phyloP scores from a whole-genome alignment of 305 asterid species.

The Fraxinus angustifolia region DNA sequence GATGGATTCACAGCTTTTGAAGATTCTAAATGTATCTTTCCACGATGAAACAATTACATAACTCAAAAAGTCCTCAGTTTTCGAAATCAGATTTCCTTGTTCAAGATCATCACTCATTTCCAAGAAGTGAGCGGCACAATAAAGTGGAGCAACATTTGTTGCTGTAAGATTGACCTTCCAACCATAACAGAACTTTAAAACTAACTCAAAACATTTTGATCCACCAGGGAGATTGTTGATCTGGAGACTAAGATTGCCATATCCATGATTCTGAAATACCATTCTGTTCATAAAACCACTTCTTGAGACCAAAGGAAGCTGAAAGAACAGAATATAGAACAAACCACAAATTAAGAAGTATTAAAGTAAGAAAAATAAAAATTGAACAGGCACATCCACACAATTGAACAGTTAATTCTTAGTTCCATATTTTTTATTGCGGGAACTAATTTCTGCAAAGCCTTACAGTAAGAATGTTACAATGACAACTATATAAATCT shows the following conservation, averaged over 20 bases:
- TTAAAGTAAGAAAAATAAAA: neutral
- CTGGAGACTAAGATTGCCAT: constrained; percentile 6
- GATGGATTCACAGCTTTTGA: constrained; percentile 33
- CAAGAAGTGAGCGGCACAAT: constrained; percentile 31
- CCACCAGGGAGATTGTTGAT: constrained; percentile 33
- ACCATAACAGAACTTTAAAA: constrained; percentile 34
- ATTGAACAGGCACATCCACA: neutral
- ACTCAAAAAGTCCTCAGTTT: constrained; percentile 29
- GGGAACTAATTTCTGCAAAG: neutral
- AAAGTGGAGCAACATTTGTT: constrained; percentile 27
- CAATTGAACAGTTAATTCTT: neutral
- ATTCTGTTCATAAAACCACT: constrained; percentile 29
- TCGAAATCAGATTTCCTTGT: constrained; percentile 27
- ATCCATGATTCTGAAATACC: constrained; percentile 15
- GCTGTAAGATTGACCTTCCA: constrained; percentile 29
- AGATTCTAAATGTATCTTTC: constrained; percentile 32
- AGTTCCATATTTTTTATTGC: neutral
- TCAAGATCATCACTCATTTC: constrained; percentile 31
- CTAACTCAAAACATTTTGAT: constrained; percentile 24
- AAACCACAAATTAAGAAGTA: neutral
- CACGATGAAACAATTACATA: constrained; percentile 30
- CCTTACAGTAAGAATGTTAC: neutral
- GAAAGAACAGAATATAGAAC: constrained; percentile 8
- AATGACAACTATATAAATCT: neutral
- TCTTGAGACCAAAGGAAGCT: constrained; percentile 33